phyloP scores from a whole-genome alignment of 2,329 filamentous ascomycete species.

The Neonectria ditissima region DNA sequence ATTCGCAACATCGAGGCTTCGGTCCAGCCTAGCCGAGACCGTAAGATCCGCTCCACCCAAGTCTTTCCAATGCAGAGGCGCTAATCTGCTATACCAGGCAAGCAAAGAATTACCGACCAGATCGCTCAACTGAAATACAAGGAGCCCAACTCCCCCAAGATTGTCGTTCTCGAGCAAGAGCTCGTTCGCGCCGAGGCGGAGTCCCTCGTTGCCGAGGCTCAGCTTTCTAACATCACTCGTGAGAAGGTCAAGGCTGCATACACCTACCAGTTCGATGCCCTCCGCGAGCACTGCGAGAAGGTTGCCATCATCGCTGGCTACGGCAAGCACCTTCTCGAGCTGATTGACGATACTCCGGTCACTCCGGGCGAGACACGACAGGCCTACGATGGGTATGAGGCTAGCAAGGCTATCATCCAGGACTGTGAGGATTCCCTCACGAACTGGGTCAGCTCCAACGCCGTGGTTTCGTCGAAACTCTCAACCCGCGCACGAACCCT shows the following conservation, averaged over 20 bases:
- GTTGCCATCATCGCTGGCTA: conserved; percentile 97
- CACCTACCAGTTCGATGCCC: conserved; percentile 96
- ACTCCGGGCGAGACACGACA: conserved; percentile 96
- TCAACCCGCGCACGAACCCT: conserved; percentile 89
- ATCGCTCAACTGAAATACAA: conserved; percentile 99
- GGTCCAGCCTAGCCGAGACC: conserved; percentile 96
- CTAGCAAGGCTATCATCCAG: conserved; percentile 98
- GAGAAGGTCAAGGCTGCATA: conserved; percentile 99
- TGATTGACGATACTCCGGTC: conserved; percentile 96
- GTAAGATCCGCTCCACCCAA: conserved; percentile 64
- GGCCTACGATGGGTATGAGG: conserved; percentile 97
- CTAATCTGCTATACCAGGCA: conserved; percentile 68
- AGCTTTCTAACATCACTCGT: conserved; percentile 98
- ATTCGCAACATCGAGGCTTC: conserved; percentile 99
- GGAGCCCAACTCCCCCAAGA: conserved; percentile 97
- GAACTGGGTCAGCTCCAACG: conserved; percentile 95
- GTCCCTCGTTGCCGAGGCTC: conserved; percentile 97
- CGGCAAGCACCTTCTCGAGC: conserved; percentile 96
- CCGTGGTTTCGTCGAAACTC: conserved; percentile 87
- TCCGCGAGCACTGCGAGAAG: conserved; percentile 98
- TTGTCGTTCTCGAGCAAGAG: conserved; percentile 97
- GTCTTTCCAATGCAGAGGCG: background rate
- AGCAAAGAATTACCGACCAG: conserved; percentile 99
- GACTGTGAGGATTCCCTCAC: conserved; percentile 97
- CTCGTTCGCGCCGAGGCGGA: conserved; percentile 98